A percentile compares a stretch with the other conserved stretches of the same genome.
Evolutionary conservation across 108 stramenopile species (phyloP).

Genomic region (Licmophora abbreviata): DNA sequence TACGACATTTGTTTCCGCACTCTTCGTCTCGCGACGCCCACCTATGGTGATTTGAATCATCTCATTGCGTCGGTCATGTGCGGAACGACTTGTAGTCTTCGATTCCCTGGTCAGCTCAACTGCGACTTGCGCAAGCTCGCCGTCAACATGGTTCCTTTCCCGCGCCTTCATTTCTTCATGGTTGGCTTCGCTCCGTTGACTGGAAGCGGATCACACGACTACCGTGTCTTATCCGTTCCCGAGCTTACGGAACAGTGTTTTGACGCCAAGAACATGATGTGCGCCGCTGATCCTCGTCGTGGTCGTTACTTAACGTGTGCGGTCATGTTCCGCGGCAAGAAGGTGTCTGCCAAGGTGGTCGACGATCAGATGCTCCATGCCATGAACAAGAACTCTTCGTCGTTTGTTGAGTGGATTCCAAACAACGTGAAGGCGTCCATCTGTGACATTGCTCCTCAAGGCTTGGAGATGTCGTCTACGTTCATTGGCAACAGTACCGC

Average conservation of each 20-base stretch:
- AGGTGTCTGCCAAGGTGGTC: constrained; percentile 65
- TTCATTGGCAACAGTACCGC: constrained; percentile 77
- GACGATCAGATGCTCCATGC: constrained; percentile 84
- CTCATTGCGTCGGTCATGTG: constrained; percentile 67
- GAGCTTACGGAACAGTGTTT: constrained; percentile 69
- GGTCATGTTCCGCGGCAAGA: constrained; percentile 55
- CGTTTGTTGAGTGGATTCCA: constrained; percentile 89
- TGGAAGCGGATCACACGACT: constrained; percentile 49
- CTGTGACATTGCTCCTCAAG: constrained; percentile 78
- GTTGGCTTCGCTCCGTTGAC: constrained; percentile 73
- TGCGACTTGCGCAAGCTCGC: constrained; percentile 75
- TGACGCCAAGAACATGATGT: constrained; percentile 82
- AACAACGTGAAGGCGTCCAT: constrained; percentile 88
- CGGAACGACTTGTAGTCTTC: constrained; percentile 74
- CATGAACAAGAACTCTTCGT: constrained; percentile 84
- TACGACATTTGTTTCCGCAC: constrained; percentile 86
- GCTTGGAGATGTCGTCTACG: constrained; percentile 61
- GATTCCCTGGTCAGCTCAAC: constrained; percentile 79
- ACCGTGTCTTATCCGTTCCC: constrained; percentile 64
- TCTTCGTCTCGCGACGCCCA: constrained; percentile 66
- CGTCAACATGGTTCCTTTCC: constrained; percentile 79
- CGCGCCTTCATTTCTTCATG: constrained; percentile 80
- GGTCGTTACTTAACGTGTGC: constrained; percentile 70
- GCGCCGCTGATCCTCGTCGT: constrained; percentile 67
- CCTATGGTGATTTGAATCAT: constrained; percentile 74